Base-by-base conservation (phyloP, 345 rosid genomes). In the Melaleuca quinquenervia region DNA sequence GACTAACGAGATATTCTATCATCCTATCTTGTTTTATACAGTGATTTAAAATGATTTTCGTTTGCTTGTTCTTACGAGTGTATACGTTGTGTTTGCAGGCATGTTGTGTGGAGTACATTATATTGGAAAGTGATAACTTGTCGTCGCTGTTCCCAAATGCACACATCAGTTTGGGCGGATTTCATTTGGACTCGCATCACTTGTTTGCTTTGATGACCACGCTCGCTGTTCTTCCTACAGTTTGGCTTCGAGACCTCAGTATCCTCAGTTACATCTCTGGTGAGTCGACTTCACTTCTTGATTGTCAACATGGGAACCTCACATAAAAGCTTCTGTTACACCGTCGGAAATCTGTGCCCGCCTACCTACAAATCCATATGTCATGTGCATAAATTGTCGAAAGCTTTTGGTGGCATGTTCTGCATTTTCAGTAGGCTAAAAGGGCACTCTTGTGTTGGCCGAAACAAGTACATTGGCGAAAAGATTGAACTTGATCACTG, bases 191-290 rank as follows among this genome's bases (percentile, higher is more conserved):
- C 90, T 84, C 98, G 0, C 93, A 85, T 78, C 95, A 90, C 85
- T 89, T 97, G 29, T 97, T 97, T 86, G 97, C 98, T 22, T 64
- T 97, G 75, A 51, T 96, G 87, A 80, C 94, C 54, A 87, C 97
- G 74, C 91, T 97, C 8, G 96, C 97, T 60, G 92, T 96, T 88
- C 98, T 97, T 84, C 98, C 99, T 1, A 97, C 98, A 0, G 95
- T 91, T 88, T 96, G 98, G 98, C 99, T 96, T 52, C 93, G 98
- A 84, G 99, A 97, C 91, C 94, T 97, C 70, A 92, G 94, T 44
- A 58, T 96, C 41, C 94, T 97, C 76, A 97, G 99, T 85, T 97
- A 95, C 44, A 95, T 97, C 58, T 97, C 98, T 54, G 99, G 99
- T 95, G 88, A 90, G 89, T 58, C 20, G 56, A 82, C 45, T 27